phyloP scores from a whole-genome alignment of 139 green algal species.

The Tetratostichococcus sp. region DNA sequence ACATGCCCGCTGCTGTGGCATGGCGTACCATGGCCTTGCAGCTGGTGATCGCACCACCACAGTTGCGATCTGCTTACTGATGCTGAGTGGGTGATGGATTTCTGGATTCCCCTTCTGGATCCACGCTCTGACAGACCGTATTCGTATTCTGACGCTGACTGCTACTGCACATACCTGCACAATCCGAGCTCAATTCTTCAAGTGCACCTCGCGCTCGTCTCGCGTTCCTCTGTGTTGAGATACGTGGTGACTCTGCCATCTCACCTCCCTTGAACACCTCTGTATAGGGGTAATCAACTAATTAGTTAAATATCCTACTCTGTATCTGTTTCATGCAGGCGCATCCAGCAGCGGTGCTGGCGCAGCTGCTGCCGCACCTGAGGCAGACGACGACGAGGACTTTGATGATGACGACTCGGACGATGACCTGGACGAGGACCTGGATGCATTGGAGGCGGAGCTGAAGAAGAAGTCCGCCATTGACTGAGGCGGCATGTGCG shows the following conservation, averaged over 20 bases:
- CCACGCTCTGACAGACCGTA: not conserved
- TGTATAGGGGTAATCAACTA: too few species aligned
- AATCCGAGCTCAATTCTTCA: too few species aligned
- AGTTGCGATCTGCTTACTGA: too few species aligned
- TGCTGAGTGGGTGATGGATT: not conserved
- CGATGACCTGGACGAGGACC: slow-evolving; percentile 2
- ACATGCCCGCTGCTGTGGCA: too few species aligned
- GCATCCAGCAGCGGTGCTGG: not conserved
- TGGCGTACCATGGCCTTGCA: too few species aligned
- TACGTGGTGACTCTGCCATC: too few species aligned
- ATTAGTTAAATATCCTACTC: too few species aligned
- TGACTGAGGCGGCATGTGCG: not conserved
- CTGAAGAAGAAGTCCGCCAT: not conserved
- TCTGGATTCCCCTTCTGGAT: not conserved
- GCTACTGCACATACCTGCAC: not conserved
- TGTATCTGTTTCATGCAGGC: too few species aligned
- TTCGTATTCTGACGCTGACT: not conserved
- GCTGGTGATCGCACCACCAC: too few species aligned
- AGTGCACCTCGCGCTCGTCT: too few species aligned
- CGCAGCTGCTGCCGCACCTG: not conserved
- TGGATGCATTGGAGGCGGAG: slow-evolving; percentile 6
- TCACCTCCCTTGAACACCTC: too few species aligned
- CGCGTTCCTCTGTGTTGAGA: too few species aligned
- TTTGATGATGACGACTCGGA: not conserved
- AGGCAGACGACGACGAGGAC: not conserved